Evolutionary conservation across 805 yeast species (phyloP).

Genomic region (Starmerella roubikii): DNA sequence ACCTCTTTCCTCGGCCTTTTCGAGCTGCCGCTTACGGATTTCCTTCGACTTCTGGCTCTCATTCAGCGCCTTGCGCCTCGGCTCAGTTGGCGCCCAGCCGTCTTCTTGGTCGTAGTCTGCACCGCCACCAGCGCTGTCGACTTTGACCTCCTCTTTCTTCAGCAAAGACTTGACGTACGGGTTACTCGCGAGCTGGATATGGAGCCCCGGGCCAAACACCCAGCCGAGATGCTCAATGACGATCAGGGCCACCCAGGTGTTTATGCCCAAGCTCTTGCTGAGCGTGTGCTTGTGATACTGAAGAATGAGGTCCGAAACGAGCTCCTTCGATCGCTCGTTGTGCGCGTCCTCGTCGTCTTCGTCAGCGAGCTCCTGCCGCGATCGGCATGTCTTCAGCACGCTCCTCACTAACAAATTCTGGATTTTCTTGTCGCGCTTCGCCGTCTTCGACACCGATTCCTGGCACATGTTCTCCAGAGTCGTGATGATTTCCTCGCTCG

Average conservation of each 20-base stretch:
- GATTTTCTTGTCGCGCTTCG: slow-evolving; percentile 50
- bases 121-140: slow-evolving; percentile 5
- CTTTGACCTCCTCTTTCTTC: slow-evolving; percentile 13
- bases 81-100: background rate
- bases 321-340: slow-evolving; percentile 1
- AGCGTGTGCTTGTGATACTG: slow-evolving; percentile 15
- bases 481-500: slow-evolving; percentile 29
- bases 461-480: slow-evolving; percentile 32
- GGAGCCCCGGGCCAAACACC: slow-evolving; percentile 28
- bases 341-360: slow-evolving; percentile 9
- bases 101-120: slow-evolving; percentile 2
- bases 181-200: slow-evolving; percentile 27
- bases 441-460: slow-evolving; percentile 41
- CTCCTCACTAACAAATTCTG: slow-evolving; percentile 42
- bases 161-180: slow-evolving; percentile 20
- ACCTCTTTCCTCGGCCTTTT: slow-evolving; percentile 11
- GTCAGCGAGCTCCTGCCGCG: background rate
- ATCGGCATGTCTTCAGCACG: slow-evolving; percentile 39
- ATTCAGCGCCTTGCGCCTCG: background rate
- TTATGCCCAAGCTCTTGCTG: slow-evolving; percentile 20
- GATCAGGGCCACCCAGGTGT: slow-evolving; percentile 26
- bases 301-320: slow-evolving; percentile 11
- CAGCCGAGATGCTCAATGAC: slow-evolving; percentile 26
- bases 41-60: slow-evolving; percentile 9
- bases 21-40: slow-evolving; percentile 13